phyloP scores from a whole-genome alignment of 805 yeast species.

The Saccharomycopsis sp. region DNA sequence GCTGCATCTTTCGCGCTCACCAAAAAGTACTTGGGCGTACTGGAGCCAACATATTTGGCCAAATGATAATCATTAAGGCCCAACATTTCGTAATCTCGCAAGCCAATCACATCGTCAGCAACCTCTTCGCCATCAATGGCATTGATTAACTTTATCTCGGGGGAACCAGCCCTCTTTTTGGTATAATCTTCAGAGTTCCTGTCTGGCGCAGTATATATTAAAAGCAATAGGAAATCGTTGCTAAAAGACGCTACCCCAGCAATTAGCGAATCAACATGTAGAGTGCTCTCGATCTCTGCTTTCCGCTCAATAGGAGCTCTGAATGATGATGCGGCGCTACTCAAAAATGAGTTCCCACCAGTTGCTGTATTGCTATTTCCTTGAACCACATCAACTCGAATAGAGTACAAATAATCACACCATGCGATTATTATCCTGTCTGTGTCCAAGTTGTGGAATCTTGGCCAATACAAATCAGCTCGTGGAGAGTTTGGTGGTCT shows the following conservation, averaged over 20 bases:
- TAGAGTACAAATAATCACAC: conserved; percentile 69
- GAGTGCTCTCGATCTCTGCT: conserved; percentile 36
- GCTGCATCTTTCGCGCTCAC: conserved; percentile 79
- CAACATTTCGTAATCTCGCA: conserved; percentile 46
- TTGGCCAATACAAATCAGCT: conserved; percentile 80
- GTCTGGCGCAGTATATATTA: conserved; percentile 36
- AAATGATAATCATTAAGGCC: conserved; percentile 78
- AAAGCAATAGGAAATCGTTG: conserved; percentile 57
- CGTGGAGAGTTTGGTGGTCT: conserved; percentile 51
- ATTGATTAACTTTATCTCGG: conserved; percentile 69
- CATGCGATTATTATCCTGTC: conserved; percentile 72
- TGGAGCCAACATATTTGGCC: conserved; percentile 39
- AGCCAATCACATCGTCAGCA: conserved; percentile 69
- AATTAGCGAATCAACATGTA: conserved; percentile 40
- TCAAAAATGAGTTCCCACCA: conserved; percentile 33
- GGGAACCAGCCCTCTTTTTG: conserved; percentile 35
- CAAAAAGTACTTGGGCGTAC: conserved; percentile 46
- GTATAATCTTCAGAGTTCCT: conserved; percentile 8
- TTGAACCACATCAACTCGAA: conserved; percentile 36
- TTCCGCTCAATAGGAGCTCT: conserved; percentile 35
- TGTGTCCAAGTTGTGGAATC: conserved; percentile 54
- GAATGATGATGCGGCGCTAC: conserved; percentile 46
- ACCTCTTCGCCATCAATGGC: conserved; percentile 58
- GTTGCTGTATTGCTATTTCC: conserved; percentile 1
- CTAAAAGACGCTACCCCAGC: conserved; percentile 74